Percentiles rank a stretch among this genome's conserved stretches.
These are phyloP conservation scores for Diaporthe sp. DNA, from an alignment of 2,329 filamentous ascomycete genomes.

Conservation along the genomic window DNA sequence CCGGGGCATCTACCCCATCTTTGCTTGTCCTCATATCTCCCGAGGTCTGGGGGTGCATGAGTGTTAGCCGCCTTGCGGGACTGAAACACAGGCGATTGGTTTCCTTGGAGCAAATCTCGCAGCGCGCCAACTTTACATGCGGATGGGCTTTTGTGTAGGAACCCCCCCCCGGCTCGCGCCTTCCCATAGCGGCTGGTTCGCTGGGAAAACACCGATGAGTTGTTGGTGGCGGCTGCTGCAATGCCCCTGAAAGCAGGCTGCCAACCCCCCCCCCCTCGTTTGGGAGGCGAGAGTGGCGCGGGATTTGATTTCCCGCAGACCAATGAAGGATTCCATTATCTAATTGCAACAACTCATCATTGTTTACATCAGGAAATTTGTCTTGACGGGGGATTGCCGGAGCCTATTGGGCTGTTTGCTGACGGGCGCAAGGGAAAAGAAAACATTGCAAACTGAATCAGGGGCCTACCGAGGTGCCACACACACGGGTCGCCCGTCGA, in stretches of 20 bases:
- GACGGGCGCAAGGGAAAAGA: neutral
- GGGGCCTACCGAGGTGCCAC: conserved; percentile 10
- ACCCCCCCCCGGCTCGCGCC: neutral
- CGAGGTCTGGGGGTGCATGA: neutral
- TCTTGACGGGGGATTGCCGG: neutral
- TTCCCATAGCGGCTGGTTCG: neutral
- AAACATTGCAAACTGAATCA: conserved; percentile 30
- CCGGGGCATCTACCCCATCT: neutral
- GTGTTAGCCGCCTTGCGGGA: neutral
- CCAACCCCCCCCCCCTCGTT: neutral
- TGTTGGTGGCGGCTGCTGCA: neutral
- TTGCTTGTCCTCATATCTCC: neutral
- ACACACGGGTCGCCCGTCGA: neutral
- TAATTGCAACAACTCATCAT: neutral
- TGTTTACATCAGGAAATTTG: neutral
- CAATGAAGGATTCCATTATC: neutral
- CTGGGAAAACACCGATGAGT: neutral
- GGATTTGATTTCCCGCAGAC: neutral
- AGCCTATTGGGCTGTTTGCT: neutral
- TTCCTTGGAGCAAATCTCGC: neutral
- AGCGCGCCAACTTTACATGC: neutral
- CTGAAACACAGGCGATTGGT: neutral
- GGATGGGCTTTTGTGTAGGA: neutral
- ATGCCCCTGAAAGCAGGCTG: neutral
- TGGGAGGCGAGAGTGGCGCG: neutral